Evolutionary conservation across 2,329 filamentous ascomycete genomes (phyloP).

Genomic region (Coleophoma crateriformis): DNA sequence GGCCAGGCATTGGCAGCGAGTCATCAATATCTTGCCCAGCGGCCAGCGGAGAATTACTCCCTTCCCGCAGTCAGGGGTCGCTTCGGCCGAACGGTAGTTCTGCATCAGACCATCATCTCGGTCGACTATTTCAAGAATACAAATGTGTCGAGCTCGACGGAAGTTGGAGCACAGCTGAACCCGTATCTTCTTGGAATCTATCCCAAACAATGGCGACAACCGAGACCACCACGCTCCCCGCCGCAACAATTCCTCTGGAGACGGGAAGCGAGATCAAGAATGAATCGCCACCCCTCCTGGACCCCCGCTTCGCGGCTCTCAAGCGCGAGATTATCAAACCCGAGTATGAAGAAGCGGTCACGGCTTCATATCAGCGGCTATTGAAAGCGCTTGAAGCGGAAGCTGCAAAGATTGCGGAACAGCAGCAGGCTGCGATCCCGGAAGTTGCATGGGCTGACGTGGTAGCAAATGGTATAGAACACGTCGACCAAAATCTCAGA

Average conservation of each 20-base stretch:
- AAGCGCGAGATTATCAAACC: neutral
- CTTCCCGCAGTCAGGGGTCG: too few species aligned
- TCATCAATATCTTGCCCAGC: too few species aligned
- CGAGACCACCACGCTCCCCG: neutral
- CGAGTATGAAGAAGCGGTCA: neutral
- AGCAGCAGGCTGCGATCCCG: neutral
- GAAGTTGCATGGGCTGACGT: neutral
- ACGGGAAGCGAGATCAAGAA: neutral
- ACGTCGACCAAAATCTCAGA: too few species aligned
- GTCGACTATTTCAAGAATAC: too few species aligned
- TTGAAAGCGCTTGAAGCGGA: neutral
- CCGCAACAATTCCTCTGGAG: neutral
- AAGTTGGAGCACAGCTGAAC: too few species aligned
- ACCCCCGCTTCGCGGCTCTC: neutral
- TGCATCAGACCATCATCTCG: too few species aligned
- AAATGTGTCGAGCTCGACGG: too few species aligned
- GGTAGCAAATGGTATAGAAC: neutral
- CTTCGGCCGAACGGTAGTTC: too few species aligned
- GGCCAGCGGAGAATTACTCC: too few species aligned
- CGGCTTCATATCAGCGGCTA: neutral
- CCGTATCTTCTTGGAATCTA: too few species aligned
- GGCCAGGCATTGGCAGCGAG: too few species aligned
- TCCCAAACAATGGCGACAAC: neutral
- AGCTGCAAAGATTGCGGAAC: neutral
- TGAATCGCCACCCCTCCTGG: neutral